A percentile compares a stretch with the other conserved stretches of the same genome.
phyloP scores from a whole-genome alignment of 1,139 yeast species.

The Geotrichum klebahnii region DNA sequence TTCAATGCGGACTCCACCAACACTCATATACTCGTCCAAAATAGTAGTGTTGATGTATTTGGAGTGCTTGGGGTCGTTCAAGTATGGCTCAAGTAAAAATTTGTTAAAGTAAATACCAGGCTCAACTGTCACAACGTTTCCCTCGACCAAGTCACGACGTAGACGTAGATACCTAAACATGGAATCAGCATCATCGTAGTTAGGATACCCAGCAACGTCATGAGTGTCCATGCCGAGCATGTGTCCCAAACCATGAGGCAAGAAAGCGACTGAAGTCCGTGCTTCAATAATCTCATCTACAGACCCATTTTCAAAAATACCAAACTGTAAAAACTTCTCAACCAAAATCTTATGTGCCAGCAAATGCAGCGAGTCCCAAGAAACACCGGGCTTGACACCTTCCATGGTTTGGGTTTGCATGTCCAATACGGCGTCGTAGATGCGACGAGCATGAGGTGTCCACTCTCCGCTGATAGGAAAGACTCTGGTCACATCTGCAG shows the following conservation, averaged over 20 bases:
- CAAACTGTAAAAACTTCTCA: conserved; percentile 64
- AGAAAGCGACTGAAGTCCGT: conserved; percentile 70
- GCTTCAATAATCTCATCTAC: conserved; percentile 66
- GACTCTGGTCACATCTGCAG: conserved; percentile 90
- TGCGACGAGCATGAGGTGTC: conserved; percentile 78
- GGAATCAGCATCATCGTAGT: conserved; percentile 78
- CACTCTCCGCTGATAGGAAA: conserved; percentile 90
- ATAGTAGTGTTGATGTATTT: conserved; percentile 63
- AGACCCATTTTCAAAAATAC: conserved; percentile 66
- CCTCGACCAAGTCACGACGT: conserved; percentile 63
- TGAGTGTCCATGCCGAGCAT: conserved; percentile 92
- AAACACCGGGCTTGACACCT: conserved; percentile 70
- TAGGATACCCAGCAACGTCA: conserved; percentile 86
- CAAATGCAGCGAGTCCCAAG: conserved; percentile 82
- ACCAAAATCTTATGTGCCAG: conserved; percentile 75
- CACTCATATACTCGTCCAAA: conserved; percentile 71
- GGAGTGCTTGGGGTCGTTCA: conserved; percentile 53
- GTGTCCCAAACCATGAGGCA: conserved; percentile 95
- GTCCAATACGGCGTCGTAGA: conserved; percentile 73
- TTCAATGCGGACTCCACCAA: conserved; percentile 96
- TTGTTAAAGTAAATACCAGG: conserved; percentile 93
- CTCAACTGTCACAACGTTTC: conserved; percentile 90
- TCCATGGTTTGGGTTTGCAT: conserved; percentile 76
- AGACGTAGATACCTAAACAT: conserved; percentile 72
- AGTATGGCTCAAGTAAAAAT: conserved; percentile 62